Evolutionary conservation across 495 filamentous ascomycete genomes (phyloP), one percentile per base, ranked within the genome.

Genomic region (Xylaria palmicola): DNA sequence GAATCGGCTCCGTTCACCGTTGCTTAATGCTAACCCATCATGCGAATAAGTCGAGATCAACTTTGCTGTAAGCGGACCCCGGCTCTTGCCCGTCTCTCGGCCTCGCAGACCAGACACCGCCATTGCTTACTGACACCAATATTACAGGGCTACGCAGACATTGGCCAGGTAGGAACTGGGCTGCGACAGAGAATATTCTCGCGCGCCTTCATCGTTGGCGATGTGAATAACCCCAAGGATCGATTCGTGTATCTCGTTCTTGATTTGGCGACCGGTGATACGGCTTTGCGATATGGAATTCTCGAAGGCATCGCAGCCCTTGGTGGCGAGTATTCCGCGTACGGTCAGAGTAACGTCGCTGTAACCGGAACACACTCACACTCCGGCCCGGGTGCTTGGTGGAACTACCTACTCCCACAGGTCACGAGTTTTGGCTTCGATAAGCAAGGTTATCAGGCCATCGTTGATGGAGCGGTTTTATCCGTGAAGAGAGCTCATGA

Each of bases 341-440:
- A 97, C 71, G 84, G 83, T 26, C 83, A 87, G 62, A 79, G 83
- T 54, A 98, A 97, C 68, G 74, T 98, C 44, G 94, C 94, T 13
- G 79, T 98, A 19, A 93, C 89, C 1, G 94, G 93, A 26, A 97
- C 94, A 0, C 94, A 98, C 70, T 90, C 88, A 3, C 94, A 98
- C 72, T 90, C 92, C 32, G 93, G 91, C 0, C 92, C 93, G 17
- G 94, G 91, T 0, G 94, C 90, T 32, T 98, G 92, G 92, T 85
- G 94, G 67, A 98, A 98, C 67, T 98, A 98, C 71, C 83, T 98
- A 15, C 81, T 98, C 9, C 93, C 93, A 4, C 94, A 97, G 70
- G 86, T 98, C 62, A 97, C 94, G 0, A 92, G 88, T 59, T 77
- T 86, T 44, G 94, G 94, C 0, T 97, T 97, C 60, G 82, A 91